Base-by-base conservation (phyloP, 2,329 filamentous ascomycete genomes). In the Exserohilum rostratum region DNA sequence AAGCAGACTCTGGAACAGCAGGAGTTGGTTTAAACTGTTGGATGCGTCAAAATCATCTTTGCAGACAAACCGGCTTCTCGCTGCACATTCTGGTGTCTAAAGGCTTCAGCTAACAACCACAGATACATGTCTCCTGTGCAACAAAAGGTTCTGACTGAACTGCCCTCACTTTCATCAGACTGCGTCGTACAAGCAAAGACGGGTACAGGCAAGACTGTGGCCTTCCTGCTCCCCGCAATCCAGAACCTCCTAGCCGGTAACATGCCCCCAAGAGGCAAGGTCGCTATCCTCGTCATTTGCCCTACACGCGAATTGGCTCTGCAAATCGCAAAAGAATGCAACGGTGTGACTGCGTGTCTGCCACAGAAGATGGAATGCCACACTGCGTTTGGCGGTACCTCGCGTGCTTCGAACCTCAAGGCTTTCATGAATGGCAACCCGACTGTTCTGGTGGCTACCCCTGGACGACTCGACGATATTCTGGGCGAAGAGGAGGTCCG, bases 111-210 rank as follows among this genome's bases (percentile, higher is more conserved):
- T 68, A 50, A 63, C 52, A 4, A 29, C 13, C 17, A 37, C 50
- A 76, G 73, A 43, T 75, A 66, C 60, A 83, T 83, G 81, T 80
- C 80, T 6, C 80, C 82, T 2, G 82, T 85, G 11, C 82, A 85
- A 61, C 77, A 82, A 46, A 80, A 80, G 65, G 81, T 83, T 5
- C 70, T 85, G 51, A 79, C 73, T 2, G 77, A 82, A 55, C 73
- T 85, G 22, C 81, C 81, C 6, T 74, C 68, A 34, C 78, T 78
- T 67, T 76, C 75, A 34, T 78, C 77, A 42, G 82, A 84, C 63
- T 83, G 81, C 57, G 77, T 84, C 30, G 83, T 83, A 29, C 82
- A 83, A 58, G 79, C 79, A 30, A 80, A 80, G 60, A 82, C 80
- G 0, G 80, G 80, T 4, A 82, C 80, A 1, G 80, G 80, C 50